Percentiles rank a stretch among this genome's conserved stretches.
phyloP scores from a whole-genome alignment of 169 alveolate species.

The Plasmodium gallinaceum region DNA sequence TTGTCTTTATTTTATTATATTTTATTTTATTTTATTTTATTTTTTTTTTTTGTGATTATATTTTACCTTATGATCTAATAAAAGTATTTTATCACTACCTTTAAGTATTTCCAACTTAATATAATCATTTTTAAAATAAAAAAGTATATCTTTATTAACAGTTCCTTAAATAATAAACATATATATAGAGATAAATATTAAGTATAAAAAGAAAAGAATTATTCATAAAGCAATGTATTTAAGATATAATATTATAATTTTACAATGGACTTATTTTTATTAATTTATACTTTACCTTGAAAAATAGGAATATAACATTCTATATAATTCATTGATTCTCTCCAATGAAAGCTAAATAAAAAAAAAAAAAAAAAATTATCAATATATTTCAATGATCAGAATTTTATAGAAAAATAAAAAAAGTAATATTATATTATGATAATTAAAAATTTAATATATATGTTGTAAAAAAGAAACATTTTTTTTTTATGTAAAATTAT shows the following conservation, averaged over 20 bases:
- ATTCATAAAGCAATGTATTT: neutral
- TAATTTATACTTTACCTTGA: slow-evolving; percentile 31
- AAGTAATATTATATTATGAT: no score
- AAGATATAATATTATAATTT: neutral
- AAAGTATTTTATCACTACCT: slow-evolving; percentile 9
- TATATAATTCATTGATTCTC: slow-evolving; percentile 55
- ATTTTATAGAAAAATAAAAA: no score
- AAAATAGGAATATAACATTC: slow-evolving; percentile 66
- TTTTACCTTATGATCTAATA: slow-evolving; percentile 47
- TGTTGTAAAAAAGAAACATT: no score
- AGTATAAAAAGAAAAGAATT: neutral
- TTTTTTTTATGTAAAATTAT: no score
- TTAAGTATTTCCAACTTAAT: slow-evolving; percentile 54
- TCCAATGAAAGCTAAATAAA: slow-evolving; percentile 51
- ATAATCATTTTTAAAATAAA: slow-evolving; percentile 39
- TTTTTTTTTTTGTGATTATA: neutral
- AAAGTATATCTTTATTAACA: slow-evolving; percentile 17
- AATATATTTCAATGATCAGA: neutral
- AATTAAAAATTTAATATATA: no score
- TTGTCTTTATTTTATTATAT: neutral
- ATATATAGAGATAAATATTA: neutral
- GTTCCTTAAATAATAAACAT: slow-evolving; percentile 20
- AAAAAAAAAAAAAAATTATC: neutral
- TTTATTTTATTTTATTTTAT: neutral
- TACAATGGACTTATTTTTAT: neutral